Percentiles rank a stretch among this genome's conserved stretches.
phyloP scores from a whole-genome alignment of 768 basidiomycete genomes.

The Sarcodon sp. region DNA sequence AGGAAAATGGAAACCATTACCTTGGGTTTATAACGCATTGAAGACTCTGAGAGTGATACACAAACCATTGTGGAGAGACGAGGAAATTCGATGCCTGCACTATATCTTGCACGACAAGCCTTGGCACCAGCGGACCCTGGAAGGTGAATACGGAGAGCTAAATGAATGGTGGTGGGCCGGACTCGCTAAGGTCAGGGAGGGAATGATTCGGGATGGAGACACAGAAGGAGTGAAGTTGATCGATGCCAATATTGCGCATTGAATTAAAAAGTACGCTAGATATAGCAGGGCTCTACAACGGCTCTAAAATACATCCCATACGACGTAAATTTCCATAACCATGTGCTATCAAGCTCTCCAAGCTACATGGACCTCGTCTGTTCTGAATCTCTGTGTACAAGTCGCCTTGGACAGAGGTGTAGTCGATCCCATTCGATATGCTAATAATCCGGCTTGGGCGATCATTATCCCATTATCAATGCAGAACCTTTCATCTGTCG shows the following conservation, averaged over 20 bases:
- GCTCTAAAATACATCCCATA: no score
- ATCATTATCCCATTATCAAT: conserved; percentile 99
- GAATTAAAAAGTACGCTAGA: neutral
- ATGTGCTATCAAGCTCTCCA: conserved; percentile 52
- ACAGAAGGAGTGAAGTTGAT: conserved; percentile 38
- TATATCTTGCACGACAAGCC: conserved; percentile 84
- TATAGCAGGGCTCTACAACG: no score
- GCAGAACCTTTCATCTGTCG: conserved; percentile 97
- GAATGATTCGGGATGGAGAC: conserved; percentile 28
- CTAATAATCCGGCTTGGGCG: conserved; percentile 90
- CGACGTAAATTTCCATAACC: no score
- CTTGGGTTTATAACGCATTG: conserved; percentile 87
- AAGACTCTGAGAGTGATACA: conserved; percentile 76
- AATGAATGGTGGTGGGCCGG: conserved; percentile 78
- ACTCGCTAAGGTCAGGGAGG: conserved; percentile 27
- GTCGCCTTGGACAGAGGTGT: conserved; percentile 72
- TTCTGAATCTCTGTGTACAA: conserved; percentile 92
- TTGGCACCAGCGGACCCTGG: conserved; percentile 47
- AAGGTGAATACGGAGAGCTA: conserved; percentile 32
- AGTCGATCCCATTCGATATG: conserved; percentile 78
- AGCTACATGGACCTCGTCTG: conserved; percentile 85
- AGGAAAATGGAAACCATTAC: conserved; percentile 65
- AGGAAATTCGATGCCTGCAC: conserved; percentile 77
- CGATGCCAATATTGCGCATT: conserved; percentile 30
- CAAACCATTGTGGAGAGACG: conserved; percentile 67